These are phyloP conservation scores for Hippophae gyantsensis DNA, from an alignment of 306 rosid genomes.

Conservation along the genomic window DNA sequence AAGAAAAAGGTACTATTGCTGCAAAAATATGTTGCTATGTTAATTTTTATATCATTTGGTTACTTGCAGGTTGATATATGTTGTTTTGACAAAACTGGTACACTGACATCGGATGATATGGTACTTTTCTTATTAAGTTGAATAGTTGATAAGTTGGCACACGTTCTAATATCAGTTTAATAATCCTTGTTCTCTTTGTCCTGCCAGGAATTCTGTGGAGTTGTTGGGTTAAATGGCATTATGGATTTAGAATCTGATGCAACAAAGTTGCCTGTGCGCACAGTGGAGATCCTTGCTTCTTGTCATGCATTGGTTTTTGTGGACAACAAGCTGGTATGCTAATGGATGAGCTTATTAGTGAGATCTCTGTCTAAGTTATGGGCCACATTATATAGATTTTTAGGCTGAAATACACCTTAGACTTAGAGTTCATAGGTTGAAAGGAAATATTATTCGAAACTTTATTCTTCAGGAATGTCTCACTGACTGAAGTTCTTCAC, in stretches of 20 bases:
- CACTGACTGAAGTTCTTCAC: too few relatives aligned
- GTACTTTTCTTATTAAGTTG: conserved; percentile 31
- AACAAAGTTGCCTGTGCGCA: conserved; percentile 51
- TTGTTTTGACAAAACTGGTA: conserved; percentile 99
- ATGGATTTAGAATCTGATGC: conserved; percentile 66
- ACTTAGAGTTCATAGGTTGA: background rate
- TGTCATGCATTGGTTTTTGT: conserved; percentile 98
- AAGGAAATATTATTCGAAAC: background rate
- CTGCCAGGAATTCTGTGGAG: conserved; percentile 84
- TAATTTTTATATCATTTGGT: conserved; percentile 10
- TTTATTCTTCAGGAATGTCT: too few relatives aligned
- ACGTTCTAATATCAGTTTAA: conserved; percentile 5
- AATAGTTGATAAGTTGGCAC: conserved; percentile 8
- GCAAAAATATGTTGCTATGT: background rate
- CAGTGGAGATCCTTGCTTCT: conserved; percentile 89
- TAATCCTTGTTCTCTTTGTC: conserved; percentile 10
- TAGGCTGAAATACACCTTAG: background rate
- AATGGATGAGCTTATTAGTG: conserved; percentile 1
- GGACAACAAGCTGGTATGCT: conserved; percentile 88
- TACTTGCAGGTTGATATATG: conserved; percentile 90
- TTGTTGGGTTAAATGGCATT: conserved; percentile 53
- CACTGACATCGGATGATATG: conserved; percentile 98
- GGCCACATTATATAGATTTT: background rate
- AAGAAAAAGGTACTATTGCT: background rate
- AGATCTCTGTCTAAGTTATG: background rate